Evolutionary conservation across 768 basidiomycete species (phyloP), one percentile per base, ranked within the genome.

Genomic region (Boletus sp.): DNA sequence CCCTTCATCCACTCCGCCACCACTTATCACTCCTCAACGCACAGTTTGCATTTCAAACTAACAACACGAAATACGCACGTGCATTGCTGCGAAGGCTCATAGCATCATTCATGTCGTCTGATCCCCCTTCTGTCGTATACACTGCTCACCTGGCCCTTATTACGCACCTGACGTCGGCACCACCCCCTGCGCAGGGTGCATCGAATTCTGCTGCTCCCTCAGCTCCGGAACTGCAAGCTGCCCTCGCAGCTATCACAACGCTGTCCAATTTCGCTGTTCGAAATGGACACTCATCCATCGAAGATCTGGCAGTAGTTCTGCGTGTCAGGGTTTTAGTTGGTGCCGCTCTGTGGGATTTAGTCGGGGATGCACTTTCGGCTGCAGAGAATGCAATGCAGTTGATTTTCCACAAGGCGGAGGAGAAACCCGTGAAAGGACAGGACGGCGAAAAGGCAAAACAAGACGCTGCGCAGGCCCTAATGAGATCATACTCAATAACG

Each of bases 1-100:
- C 86, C 10, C 75, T 92, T 10, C 78, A 83, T 51, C 71, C 76
- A 7, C 85, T 87, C 65, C 81, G 78, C 42, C 80, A 82, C 4
- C 80, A 83, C 55, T 72, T 92, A 24, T 79, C 80, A 1, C 73
- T 83, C 39, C 80, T 90, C 35, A 85, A 86, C 17, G 82, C 86
- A 4, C 83, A 80, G 37, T 76, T 91, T 7, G 63, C 70, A 3
- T 61, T 48, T 75, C 83, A 32, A 64, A 73, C 44, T 68, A 74
- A 75, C 76, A 82, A 63, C 71, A 78, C 76, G 6, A 89, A 85
- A 68, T 82, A 81, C 58, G 82, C 85, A 0, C 83, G 84, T 39
- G 82, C 79, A 12, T 74, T 82, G 15, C 71, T 90, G 39, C 80
- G 81, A 30, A 81, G 82, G 35, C 76, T 86, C 9, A 66, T 85